Evolutionary conservation across 306 rosid genomes (phyloP).

Genomic region (Prunus mongolica): DNA sequence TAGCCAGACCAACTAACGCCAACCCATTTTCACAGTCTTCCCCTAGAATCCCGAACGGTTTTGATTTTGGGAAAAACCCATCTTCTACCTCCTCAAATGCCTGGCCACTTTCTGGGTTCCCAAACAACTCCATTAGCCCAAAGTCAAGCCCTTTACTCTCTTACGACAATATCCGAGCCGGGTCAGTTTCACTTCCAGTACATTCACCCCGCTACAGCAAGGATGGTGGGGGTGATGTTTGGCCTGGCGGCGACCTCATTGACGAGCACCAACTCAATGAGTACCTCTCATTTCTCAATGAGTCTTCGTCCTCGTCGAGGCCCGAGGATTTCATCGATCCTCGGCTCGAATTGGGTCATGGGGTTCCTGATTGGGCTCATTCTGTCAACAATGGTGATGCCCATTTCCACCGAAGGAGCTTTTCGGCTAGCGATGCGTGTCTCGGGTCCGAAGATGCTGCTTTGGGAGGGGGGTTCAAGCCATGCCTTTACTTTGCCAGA

Average conservation of each 20-base stretch:
- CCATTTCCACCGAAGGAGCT: conserved; percentile 74
- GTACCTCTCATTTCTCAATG: conserved; percentile 70
- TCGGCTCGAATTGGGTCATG: conserved; percentile 41
- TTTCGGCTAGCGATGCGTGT: conserved; percentile 74
- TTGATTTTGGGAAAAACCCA: conserved; percentile 52
- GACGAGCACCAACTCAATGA: conserved; percentile 74
- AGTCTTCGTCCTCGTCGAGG: conserved; percentile 42
- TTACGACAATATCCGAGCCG: conserved; percentile 50
- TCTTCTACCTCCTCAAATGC: conserved; percentile 52
- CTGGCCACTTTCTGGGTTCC: conserved; percentile 50
- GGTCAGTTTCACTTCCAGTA: conserved; percentile 29
- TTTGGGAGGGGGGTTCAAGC: conserved; percentile 59
- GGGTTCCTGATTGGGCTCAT: conserved; percentile 53
- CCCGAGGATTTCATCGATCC: conserved; percentile 65
- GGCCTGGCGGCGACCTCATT: conserved; percentile 36
- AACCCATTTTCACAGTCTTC: conserved; percentile 66
- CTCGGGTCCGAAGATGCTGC: conserved; percentile 64
- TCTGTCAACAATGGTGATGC: conserved; percentile 57
- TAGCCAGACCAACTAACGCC: conserved; percentile 37
- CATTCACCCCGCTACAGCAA: conserved; percentile 31
- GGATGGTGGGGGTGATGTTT: conserved; percentile 35
- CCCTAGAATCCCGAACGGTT: conserved; percentile 43
- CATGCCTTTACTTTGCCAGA: conserved; percentile 85
- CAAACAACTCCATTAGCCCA: conserved; percentile 69
- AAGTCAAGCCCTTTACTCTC: conserved; percentile 62